These are phyloP conservation scores for Sporisorium reilianum DNA, from an alignment of 1,284 basidiomycete species.

Conservation along the genomic window DNA sequence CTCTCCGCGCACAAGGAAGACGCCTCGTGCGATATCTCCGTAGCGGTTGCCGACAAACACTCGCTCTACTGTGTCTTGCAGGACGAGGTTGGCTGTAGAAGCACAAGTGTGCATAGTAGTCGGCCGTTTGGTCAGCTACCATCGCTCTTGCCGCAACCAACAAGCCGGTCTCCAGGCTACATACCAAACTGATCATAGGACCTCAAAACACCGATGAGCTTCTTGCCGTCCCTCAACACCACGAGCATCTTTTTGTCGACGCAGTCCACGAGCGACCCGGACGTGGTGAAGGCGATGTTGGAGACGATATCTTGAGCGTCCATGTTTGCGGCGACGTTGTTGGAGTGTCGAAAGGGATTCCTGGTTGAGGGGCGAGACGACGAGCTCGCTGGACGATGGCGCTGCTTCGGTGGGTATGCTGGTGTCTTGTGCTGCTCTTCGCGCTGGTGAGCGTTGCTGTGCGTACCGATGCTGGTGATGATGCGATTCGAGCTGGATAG, in stretches of 20 bases:
- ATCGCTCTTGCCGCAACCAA: background rate
- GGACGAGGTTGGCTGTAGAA: slow-evolving; percentile 86
- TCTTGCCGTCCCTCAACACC: slow-evolving; percentile 92
- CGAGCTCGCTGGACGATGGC: background rate
- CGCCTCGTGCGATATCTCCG: slow-evolving; percentile 85
- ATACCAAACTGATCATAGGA: slow-evolving; percentile 99
- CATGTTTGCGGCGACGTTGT: slow-evolving; percentile 33
- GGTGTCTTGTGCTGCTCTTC: background rate
- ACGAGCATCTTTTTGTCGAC: slow-evolving; percentile 90
- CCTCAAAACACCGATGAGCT: slow-evolving; percentile 92
- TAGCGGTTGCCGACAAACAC: slow-evolving; percentile 76
- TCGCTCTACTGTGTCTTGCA: slow-evolving; percentile 75
- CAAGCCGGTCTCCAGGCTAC: slow-evolving; percentile 63
- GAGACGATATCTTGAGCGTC: slow-evolving; percentile 65
- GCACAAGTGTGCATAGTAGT: background rate
- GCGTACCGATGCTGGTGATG: background rate
- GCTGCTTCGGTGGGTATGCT: background rate
- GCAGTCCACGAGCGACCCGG: slow-evolving; percentile 66
- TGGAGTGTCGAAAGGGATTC: background rate
- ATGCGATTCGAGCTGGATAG: background rate
- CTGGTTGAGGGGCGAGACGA: background rate
- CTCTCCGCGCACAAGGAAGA: slow-evolving; percentile 95
- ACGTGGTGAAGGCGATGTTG: slow-evolving; percentile 68
- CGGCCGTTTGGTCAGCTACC: background rate
- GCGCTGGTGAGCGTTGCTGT: background rate